phyloP scores from a whole-genome alignment of 805 yeast species.

The Pichia ethanolica region DNA sequence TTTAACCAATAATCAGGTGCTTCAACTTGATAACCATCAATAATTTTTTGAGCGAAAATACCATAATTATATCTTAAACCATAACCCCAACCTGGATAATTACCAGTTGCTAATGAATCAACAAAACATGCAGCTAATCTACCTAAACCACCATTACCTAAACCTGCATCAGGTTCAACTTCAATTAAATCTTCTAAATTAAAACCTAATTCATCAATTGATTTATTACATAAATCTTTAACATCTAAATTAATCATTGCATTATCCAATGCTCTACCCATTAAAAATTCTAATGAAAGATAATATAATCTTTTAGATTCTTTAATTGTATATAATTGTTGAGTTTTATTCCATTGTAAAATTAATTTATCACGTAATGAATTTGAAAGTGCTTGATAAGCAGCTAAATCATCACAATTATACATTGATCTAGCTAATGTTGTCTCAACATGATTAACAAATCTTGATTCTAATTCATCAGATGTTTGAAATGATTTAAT shows the following conservation, averaged over 20 bases:
- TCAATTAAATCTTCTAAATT: conserved; percentile 76
- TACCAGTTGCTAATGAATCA: conserved; percentile 78
- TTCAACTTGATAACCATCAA: conserved; percentile 91
- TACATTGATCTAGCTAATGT: conserved; percentile 85
- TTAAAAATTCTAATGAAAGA: conserved; percentile 77
- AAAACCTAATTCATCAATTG: conserved; percentile 73
- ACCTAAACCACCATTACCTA: conserved; percentile 94
- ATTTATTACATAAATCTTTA: conserved; percentile 49
- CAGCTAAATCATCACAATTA: conserved; percentile 88
- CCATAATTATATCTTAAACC: conserved; percentile 92
- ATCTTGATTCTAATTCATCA: conserved; percentile 56
- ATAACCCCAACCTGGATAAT: conserved; percentile 95
- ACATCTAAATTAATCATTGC: conserved; percentile 77
- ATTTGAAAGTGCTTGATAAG: conserved; percentile 81
- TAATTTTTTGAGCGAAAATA: conserved; percentile 80
- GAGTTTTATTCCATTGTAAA: conserved; percentile 89
- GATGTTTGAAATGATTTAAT: conserved; percentile 41
- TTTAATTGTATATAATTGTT: conserved; percentile 75
- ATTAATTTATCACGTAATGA: conserved; percentile 73
- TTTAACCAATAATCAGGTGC: conserved; percentile 92
- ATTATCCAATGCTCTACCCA: conserved; percentile 94
- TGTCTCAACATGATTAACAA: conserved; percentile 84
- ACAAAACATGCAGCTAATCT: conserved; percentile 91
- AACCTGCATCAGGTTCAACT: conserved; percentile 88
- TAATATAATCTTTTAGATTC: conserved; percentile 85